Evolutionary conservation across 2,329 filamentous ascomycete species (phyloP).

Genomic region (Rosellinia necatrix): DNA sequence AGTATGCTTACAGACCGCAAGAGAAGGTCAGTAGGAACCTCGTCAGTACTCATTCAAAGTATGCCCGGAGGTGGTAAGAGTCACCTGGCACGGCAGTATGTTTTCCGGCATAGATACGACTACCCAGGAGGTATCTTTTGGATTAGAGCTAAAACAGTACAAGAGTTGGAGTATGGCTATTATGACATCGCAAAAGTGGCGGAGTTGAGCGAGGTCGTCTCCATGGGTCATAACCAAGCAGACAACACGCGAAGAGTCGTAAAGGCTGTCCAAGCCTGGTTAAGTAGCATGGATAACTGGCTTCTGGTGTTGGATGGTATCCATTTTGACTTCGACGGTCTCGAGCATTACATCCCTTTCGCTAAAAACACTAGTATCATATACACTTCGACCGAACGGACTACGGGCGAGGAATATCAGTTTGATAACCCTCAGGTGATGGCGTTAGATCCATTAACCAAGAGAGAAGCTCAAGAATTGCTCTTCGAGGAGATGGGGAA

Average conservation of each 20-base stretch:
- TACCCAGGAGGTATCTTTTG: slow-evolving; percentile 73
- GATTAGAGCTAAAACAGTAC: slow-evolving; percentile 65
- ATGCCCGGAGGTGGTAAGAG: slow-evolving; percentile 71
- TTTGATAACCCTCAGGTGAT: slow-evolving; percentile 65
- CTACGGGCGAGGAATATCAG: slow-evolving; percentile 57
- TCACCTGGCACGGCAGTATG: slow-evolving; percentile 70
- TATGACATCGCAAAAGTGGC: slow-evolving; percentile 68
- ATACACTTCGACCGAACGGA: slow-evolving; percentile 68
- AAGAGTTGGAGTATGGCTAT: slow-evolving; percentile 65
- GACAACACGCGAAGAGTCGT: slow-evolving; percentile 55
- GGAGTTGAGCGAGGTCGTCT: slow-evolving; percentile 50
- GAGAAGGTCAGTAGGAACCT: slow-evolving; percentile 60
- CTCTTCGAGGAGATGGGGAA: slow-evolving; percentile 67
- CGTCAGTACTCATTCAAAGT: slow-evolving; percentile 66
- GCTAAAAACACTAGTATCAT: slow-evolving; percentile 66
- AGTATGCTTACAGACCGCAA: slow-evolving; percentile 61
- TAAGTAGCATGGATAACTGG: slow-evolving; percentile 66
- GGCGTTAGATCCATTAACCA: slow-evolving; percentile 57
- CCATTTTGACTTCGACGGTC: slow-evolving; percentile 61
- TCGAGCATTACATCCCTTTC: slow-evolving; percentile 68
- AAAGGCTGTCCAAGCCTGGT: slow-evolving; percentile 63
- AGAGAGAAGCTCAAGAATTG: slow-evolving; percentile 62
- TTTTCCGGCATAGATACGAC: slow-evolving; percentile 61
- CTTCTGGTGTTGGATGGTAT: slow-evolving; percentile 70
- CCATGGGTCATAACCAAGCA: slow-evolving; percentile 45